phyloP scores from a whole-genome alignment of 768 basidiomycete species.

The Arthromyces matolae region DNA sequence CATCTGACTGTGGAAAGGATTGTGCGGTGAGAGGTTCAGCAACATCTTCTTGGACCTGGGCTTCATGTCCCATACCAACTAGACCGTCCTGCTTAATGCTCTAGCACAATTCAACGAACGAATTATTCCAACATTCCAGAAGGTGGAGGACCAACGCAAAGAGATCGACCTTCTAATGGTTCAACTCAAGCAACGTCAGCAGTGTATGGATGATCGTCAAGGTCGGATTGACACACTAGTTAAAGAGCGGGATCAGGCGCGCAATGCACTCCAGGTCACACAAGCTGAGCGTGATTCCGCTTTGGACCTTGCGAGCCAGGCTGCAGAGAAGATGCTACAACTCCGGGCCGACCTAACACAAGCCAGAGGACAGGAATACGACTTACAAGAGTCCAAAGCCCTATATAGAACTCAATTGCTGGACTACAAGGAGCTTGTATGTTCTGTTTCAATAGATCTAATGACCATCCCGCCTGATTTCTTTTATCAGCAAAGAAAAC shows the following conservation, averaged over 20 bases:
- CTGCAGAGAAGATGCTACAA: conserved; percentile 21
- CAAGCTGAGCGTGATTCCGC: conserved; percentile 26
- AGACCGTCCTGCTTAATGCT: conserved; percentile 33
- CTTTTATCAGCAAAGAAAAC: conserved; percentile 6
- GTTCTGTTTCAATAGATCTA: background rate
- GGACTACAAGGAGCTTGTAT: conserved; percentile 4
- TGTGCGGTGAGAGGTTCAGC: conserved; percentile 25
- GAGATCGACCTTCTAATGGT: conserved; percentile 23
- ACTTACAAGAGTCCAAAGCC: conserved; percentile 26
- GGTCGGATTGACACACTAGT: conserved; percentile 11
- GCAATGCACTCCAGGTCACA: conserved; percentile 12
- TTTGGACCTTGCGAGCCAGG: conserved; percentile 24
- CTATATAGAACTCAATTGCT: conserved; percentile 30
- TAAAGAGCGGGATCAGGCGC: conserved; percentile 20
- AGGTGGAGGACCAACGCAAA: conserved; percentile 24
- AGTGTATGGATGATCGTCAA: conserved; percentile 5
- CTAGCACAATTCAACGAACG: conserved; percentile 38
- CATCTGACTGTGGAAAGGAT: conserved; percentile 20
- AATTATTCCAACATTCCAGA: conserved; percentile 35
- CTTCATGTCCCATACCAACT: background rate
- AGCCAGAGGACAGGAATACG: conserved; percentile 19
- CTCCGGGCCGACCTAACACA: conserved; percentile 14
- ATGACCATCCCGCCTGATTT: background rate
- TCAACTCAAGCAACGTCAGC: conserved; percentile 12
- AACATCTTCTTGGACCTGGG: background rate